Evolutionary conservation across 345 rosid genomes (phyloP).

Genomic region (Hirschfeldia incana): DNA sequence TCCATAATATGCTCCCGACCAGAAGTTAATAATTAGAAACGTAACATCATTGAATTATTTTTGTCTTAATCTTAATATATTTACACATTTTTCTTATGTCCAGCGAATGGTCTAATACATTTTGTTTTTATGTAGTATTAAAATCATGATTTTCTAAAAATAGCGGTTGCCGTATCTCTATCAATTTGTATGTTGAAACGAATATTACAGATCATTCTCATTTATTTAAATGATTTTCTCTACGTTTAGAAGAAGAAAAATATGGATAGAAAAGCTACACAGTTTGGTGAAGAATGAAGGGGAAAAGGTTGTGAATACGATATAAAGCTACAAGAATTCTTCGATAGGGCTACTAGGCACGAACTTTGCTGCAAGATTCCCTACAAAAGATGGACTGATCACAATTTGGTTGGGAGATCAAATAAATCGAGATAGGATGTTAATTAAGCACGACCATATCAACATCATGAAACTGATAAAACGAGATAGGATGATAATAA

Average conservation of each 20-base stretch:
- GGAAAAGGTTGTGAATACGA: no score
- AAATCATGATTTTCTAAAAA: not conserved
- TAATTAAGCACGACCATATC: no score
- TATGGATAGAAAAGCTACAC: not conserved
- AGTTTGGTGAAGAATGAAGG: no score
- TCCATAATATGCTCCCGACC: conserved; percentile 14
- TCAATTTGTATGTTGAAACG: not conserved
- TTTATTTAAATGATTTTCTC: not conserved
- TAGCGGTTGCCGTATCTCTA: not conserved
- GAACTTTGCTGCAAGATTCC: no score
- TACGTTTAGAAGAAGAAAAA: not conserved
- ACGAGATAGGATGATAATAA: no score
- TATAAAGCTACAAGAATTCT: no score
- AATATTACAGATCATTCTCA: not conserved
- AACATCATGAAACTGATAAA: no score
- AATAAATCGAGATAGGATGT: no score
- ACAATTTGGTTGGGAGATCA: no score
- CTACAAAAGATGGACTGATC: no score
- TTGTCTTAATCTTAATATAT: not conserved
- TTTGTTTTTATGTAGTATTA: not conserved
- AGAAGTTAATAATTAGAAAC: not conserved
- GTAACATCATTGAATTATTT: not conserved
- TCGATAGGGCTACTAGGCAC: no score
- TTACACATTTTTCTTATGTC: conserved; percentile 12
- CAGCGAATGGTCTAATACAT: not conserved